Conservation (phyloP, 2,329 filamentous ascomycete genomes). For the Colletotrichum sp. region DNA sequence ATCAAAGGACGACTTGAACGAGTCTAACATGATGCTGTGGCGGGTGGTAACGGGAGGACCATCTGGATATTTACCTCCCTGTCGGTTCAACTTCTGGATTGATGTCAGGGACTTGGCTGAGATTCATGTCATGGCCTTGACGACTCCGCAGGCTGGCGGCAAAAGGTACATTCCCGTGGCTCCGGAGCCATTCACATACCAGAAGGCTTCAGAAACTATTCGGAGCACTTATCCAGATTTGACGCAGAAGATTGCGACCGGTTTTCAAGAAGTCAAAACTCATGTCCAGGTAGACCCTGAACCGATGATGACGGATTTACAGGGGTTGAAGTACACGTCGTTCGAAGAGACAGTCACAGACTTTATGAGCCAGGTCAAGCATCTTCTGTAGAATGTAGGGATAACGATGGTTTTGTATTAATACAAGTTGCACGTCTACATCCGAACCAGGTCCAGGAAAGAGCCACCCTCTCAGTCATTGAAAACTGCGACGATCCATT, state of each 20-base stretch:
- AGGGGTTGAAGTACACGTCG: not conserved
- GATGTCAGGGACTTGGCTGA: not conserved
- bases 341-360: not conserved
- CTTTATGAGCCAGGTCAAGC: not conserved
- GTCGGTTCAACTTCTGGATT: not conserved
- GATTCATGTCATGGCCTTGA: not conserved
- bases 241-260: not conserved
- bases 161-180: not conserved
- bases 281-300: not conserved
- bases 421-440: not conserved
- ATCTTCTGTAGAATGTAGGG: not conserved
- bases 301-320: not conserved
- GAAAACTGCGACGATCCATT: not conserved
- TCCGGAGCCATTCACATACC: not conserved
- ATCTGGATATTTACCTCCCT: not conserved
- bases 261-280: not conserved
- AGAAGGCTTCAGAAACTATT: not conserved
- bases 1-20: not conserved
- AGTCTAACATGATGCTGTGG: not conserved
- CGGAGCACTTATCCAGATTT: not conserved
- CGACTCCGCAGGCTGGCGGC: not conserved
- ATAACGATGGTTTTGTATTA: not conserved
- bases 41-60: not conserved
- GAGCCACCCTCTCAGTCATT: not conserved
- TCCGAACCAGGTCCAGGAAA: not conserved